Percentiles rank a stretch among this genome's conserved stretches.
phyloP scores from a whole-genome alignment of 768 basidiomycete genomes.

The Asterophora lycoperdoides region DNA sequence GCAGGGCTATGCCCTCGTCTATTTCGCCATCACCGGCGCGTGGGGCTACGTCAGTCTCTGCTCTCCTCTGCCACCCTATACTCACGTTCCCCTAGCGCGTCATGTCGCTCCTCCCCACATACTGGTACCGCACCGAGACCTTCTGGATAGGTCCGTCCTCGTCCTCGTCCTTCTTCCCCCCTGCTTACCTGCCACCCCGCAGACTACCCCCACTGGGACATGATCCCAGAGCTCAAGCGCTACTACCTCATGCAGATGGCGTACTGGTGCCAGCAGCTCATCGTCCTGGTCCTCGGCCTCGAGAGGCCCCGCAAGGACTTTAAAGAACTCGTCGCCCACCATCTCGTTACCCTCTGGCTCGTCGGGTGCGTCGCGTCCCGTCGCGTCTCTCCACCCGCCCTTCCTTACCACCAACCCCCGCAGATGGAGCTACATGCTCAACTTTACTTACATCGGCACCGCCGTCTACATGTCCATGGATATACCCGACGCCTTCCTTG shows the following conservation, averaged over 20 bases:
- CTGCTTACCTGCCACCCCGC: neutral
- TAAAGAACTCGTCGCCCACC: constrained; percentile 81
- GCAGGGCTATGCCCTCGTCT: constrained; percentile 83
- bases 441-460: constrained; percentile 84
- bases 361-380: constrained; percentile 73
- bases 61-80: constrained; percentile 1
- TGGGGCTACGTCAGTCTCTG: constrained; percentile 71
- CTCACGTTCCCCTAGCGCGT: constrained; percentile 48
- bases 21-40: constrained; percentile 64
- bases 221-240: constrained; percentile 78
- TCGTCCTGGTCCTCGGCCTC: constrained; percentile 77
- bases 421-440: constrained; percentile 82
- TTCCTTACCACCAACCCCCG: constrained; percentile 3
- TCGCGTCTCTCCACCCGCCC: neutral
- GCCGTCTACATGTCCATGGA: constrained; percentile 97
- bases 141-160: constrained; percentile 74
- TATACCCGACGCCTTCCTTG: constrained; percentile 84
- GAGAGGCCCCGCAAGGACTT: constrained; percentile 97
- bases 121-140: constrained; percentile 78
- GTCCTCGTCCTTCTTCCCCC: neutral
- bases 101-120: constrained; percentile 78
- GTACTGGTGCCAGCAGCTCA: constrained; percentile 93
- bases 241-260: constrained; percentile 93
- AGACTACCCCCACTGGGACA: constrained; percentile 90
- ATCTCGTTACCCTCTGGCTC: constrained; percentile 92